Percentiles rank a stretch among this genome's conserved stretches.
Conservation (phyloP, 352 stramenopile genomes). For the Globisporangium abappressorium region DNA sequence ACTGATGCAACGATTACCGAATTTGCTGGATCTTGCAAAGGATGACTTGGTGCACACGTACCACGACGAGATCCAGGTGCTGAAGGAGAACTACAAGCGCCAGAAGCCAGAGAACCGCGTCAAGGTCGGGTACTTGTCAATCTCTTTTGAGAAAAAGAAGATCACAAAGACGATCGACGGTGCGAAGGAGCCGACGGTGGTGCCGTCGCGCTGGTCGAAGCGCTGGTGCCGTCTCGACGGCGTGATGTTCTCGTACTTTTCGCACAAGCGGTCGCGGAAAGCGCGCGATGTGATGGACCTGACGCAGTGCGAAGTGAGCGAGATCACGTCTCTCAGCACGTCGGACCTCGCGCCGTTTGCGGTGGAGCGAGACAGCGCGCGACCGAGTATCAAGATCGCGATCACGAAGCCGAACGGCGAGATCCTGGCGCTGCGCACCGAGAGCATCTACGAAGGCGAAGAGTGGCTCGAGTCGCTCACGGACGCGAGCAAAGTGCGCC, state of each 20-base stretch:
- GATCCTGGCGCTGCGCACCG: constrained; percentile 61
- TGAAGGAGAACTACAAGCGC: constrained; percentile 84
- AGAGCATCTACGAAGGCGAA: constrained; percentile 79
- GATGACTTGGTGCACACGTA: constrained; percentile 83
- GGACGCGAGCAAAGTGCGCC: constrained; percentile 58
- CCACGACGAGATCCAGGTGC: constrained; percentile 76
- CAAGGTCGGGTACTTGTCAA: constrained; percentile 73
- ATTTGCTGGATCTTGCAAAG: constrained; percentile 64
- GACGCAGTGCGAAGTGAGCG: constrained; percentile 59
- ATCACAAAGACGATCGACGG: constrained; percentile 52
- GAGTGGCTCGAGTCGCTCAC: constrained; percentile 80
- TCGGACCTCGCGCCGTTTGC: constrained; percentile 55
- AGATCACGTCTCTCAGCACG: constrained; percentile 55
- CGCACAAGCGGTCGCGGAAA: constrained; percentile 73
- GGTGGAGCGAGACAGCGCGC: constrained; percentile 40
- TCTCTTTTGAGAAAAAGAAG: constrained; percentile 72
- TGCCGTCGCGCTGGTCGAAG: constrained; percentile 76
- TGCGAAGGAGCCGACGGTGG: constrained; percentile 51
- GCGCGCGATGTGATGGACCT: constrained; percentile 74
- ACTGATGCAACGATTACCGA: constrained; percentile 70
- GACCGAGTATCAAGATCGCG: constrained; percentile 62
- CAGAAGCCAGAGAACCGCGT: constrained; percentile 75
- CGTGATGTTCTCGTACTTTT: constrained; percentile 76
- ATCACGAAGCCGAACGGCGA: constrained; percentile 71
- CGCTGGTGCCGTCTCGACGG: constrained; percentile 81